A percentile compares a stretch with the other conserved stretches of the same genome.
Evolutionary conservation across 768 basidiomycete genomes (phyloP).

Genomic region (Tricholoma furcatifolium): DNA sequence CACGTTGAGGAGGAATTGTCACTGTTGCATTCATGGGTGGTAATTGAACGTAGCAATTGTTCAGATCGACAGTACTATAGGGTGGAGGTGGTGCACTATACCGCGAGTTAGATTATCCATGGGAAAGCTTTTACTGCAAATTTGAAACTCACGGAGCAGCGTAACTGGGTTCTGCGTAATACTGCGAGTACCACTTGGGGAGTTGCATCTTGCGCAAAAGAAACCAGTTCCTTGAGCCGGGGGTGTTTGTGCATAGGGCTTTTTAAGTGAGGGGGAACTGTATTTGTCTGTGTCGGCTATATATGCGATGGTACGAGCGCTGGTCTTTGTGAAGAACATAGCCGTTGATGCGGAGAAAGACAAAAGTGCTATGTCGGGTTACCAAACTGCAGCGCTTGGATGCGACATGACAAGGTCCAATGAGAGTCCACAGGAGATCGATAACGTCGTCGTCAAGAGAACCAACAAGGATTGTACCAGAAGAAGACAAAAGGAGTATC

Average conservation of each 20-base stretch:
- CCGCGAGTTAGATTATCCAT: too few species aligned
- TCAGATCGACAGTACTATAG: background rate
- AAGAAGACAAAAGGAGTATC: background rate
- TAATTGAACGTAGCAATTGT: background rate
- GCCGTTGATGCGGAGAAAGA: conserved; percentile 7
- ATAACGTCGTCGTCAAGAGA: background rate
- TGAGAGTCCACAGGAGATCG: background rate
- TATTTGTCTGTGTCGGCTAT: background rate
- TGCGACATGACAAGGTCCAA: background rate
- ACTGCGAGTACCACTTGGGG: background rate
- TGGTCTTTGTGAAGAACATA: conserved; percentile 8
- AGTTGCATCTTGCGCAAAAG: conserved; percentile 2
- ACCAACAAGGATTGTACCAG: background rate
- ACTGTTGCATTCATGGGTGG: conserved; percentile 1
- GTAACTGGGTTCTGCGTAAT: background rate
- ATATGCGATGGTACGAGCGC: background rate
- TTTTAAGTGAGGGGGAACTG: background rate
- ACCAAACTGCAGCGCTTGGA: background rate
- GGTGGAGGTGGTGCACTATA: background rate
- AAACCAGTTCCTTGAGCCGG: too few species aligned
- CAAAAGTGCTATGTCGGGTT: conserved; percentile 6
- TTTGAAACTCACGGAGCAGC: conserved; percentile 3
- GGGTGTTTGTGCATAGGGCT: background rate
- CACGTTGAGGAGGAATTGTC: background rate
- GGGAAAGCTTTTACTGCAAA: background rate